Evolutionary conservation across 164 flowering plant genomes (phyloP).

Genomic region (Piper longum): DNA sequence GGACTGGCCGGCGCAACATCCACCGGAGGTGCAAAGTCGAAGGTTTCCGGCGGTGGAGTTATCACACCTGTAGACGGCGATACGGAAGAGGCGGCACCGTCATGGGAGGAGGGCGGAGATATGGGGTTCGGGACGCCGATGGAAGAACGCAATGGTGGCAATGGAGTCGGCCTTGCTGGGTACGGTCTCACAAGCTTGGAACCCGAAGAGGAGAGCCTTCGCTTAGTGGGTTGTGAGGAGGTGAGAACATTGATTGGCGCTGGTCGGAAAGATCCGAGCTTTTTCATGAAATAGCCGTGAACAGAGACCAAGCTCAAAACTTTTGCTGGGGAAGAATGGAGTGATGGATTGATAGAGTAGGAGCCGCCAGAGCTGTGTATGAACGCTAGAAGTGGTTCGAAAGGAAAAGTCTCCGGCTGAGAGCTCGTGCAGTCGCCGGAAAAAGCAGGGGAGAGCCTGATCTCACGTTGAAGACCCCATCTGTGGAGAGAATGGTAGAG

Average conservation of each 20-base stretch:
- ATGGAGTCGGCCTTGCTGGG: slow-evolving; percentile 59
- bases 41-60: slow-evolving; percentile 14
- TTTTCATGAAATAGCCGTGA: slow-evolving; percentile 25
- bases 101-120: slow-evolving; percentile 19
- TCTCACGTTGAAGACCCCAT: slow-evolving; percentile 63
- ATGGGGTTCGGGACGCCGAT: slow-evolving; percentile 23
- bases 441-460: slow-evolving; percentile 48
- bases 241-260: slow-evolving; percentile 16
- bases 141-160: slow-evolving; percentile 32
- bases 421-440: slow-evolving; percentile 25
- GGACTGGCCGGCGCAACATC: slow-evolving; percentile 17
- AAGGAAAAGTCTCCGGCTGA: slow-evolving; percentile 3
- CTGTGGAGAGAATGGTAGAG: slow-evolving; percentile 44
- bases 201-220: slow-evolving; percentile 37
- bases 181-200: slow-evolving; percentile 24
- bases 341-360: slow-evolving; percentile 27
- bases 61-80: slow-evolving; percentile 23
- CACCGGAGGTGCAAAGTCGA: slow-evolving; percentile 14
- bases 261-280: slow-evolving; percentile 27
- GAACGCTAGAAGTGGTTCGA: slow-evolving; percentile 41
- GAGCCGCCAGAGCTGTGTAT: slow-evolving; percentile 37
- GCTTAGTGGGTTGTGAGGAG: slow-evolving; percentile 16
- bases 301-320: slow-evolving; percentile 13
- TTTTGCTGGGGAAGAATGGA: slow-evolving; percentile 15
- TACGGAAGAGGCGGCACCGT: background rate